Conservation (phyloP, 2,329 filamentous ascomycete species). For the Didymella pinodella region DNA sequence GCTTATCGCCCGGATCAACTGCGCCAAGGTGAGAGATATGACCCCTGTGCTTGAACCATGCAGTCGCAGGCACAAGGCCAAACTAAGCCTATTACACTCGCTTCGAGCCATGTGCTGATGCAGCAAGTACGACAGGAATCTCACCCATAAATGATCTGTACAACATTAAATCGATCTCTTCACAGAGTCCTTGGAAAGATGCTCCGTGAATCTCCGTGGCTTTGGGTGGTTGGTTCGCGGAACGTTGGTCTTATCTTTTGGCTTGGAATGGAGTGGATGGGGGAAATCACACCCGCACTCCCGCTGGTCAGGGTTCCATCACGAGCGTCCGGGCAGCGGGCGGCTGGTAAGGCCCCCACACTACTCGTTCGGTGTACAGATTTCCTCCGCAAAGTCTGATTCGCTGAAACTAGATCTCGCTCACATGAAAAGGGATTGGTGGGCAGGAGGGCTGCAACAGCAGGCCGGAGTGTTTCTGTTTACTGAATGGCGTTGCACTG, state of each 20-base stretch:
- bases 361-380: not conserved
- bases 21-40: slow-evolving; percentile 19
- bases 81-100: not conserved
- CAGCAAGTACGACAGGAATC: not conserved
- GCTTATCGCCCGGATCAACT: slow-evolving; percentile 16
- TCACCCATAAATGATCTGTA: not conserved
- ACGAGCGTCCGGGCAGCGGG: slow-evolving; percentile 1
- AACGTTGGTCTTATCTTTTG: slow-evolving; percentile 1
- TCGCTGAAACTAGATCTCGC: slow-evolving; percentile 6
- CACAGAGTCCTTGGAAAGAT: not conserved
- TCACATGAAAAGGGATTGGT: slow-evolving; percentile 1
- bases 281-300: slow-evolving; percentile 17
- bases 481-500: slow-evolving; percentile 7
- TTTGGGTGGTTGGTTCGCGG: not conserved
- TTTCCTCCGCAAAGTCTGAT: slow-evolving; percentile 11
- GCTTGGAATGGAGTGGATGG: slow-evolving; percentile 5
- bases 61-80: slow-evolving; percentile 10
- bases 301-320: slow-evolving; percentile 22
- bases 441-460: slow-evolving; percentile 2
- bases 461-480: slow-evolving; percentile 3
- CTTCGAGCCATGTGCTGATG: not conserved
- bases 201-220: not conserved
- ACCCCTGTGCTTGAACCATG: slow-evolving; percentile 13
- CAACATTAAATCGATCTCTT: not conserved
- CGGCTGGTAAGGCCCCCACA: slow-evolving; percentile 11